Evolutionary conservation across 2,329 filamentous ascomycete genomes (phyloP).

Genomic region (Aschersonia sp.): DNA sequence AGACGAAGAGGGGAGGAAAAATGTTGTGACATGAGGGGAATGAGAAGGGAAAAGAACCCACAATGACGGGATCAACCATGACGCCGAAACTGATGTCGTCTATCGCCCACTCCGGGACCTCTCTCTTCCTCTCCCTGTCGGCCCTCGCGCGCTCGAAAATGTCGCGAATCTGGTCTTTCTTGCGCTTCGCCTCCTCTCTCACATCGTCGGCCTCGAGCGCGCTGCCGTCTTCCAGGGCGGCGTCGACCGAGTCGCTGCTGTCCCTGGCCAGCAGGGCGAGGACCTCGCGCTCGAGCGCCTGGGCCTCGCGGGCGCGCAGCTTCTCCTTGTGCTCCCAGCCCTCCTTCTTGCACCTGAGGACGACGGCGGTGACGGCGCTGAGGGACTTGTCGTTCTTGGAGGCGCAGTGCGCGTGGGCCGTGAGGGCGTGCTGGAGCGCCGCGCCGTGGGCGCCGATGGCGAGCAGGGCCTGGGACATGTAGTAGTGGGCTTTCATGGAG

Average conservation of each 20-base stretch:
- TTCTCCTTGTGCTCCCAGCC: conserved; percentile 68
- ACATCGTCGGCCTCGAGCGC: conserved; percentile 29
- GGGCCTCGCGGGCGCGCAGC: conserved; percentile 38
- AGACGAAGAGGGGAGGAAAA: neutral
- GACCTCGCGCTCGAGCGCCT: conserved; percentile 45
- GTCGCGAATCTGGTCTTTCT: conserved; percentile 26
- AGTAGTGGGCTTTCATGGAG: conserved; percentile 72
- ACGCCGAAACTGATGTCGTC: conserved; percentile 64
- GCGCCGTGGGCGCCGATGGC: conserved; percentile 48
- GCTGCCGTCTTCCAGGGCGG: conserved; percentile 25
- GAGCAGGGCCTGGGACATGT: conserved; percentile 74
- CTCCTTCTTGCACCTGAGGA: conserved; percentile 70
- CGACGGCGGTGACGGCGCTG: conserved; percentile 54
- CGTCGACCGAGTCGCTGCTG: conserved; percentile 24
- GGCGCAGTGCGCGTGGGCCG: conserved; percentile 59
- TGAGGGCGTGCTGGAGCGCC: conserved; percentile 54
- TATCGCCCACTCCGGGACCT: conserved; percentile 62
- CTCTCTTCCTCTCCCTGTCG: conserved; percentile 29
- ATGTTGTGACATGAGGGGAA: neutral
- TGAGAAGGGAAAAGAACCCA: conserved; percentile 15
- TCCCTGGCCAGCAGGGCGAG: conserved; percentile 34
- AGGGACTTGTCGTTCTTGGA: conserved; percentile 51
- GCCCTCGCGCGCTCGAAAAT: conserved; percentile 38
- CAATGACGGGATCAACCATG: conserved; percentile 56
- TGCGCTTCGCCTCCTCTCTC: conserved; percentile 28